A percentile compares a stretch with the other conserved stretches of the same genome.
Conservation (phyloP, 176 grass and related monocot species). For the Triticum turgidum region DNA sequence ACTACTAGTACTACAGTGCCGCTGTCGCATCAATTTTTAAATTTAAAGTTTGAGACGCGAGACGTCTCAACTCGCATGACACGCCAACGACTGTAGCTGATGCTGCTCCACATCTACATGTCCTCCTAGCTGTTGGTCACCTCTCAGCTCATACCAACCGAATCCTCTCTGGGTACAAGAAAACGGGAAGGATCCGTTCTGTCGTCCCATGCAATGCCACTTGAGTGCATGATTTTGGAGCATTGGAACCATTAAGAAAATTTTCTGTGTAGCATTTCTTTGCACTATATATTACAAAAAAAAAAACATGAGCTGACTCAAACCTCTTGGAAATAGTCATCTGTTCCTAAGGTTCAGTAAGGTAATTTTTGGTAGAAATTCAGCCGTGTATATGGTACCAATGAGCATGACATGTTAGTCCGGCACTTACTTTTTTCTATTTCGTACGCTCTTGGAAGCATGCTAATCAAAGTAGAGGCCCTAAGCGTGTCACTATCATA, state of each 20-base stretch:
- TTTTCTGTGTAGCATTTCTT: too few species aligned
- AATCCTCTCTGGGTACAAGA: background rate
- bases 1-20: too few species aligned
- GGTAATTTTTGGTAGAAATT: background rate
- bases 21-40: too few species aligned
- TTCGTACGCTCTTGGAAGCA: background rate
- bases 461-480: background rate
- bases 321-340: background rate
- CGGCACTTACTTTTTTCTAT: too few species aligned
- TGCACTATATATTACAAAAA: too few species aligned
- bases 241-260: too few species aligned
- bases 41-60: background rate
- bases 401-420: background rate
- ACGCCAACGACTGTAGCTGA: background rate
- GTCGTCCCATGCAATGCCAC: background rate
- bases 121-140: background rate
- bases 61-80: slow-evolving; percentile 11
- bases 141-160: background rate
- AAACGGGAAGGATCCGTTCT: background rate
- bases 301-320: background rate
- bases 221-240: background rate
- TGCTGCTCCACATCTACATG: background rate
- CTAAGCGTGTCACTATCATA: background rate
- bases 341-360: background rate
- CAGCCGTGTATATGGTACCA: background rate